Evolutionary conservation across 2,329 filamentous ascomycete genomes (phyloP).

Genomic region (Juglanconis oblonga): DNA sequence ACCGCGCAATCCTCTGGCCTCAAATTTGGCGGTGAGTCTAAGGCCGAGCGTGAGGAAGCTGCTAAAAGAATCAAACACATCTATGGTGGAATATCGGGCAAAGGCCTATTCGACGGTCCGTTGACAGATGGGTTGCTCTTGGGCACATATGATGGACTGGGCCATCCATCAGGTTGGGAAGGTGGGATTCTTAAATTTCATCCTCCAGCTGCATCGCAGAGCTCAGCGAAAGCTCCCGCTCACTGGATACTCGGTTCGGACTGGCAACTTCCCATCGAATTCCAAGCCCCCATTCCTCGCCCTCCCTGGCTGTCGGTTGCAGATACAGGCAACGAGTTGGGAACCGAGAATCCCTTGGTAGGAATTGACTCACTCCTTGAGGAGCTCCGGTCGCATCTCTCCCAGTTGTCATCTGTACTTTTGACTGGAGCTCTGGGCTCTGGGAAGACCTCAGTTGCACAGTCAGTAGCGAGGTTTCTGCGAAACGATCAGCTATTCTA

Average conservation of each 20-base stretch:
- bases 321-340: constrained; percentile 30
- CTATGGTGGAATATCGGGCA: constrained; percentile 57
- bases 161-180: constrained; percentile 64
- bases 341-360: constrained; percentile 57
- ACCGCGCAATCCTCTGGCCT: constrained; percentile 63
- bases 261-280: constrained; percentile 67
- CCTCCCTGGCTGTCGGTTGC: constrained; percentile 54
- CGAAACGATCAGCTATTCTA: constrained; percentile 74
- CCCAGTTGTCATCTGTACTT: constrained; percentile 83
- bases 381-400: constrained; percentile 71
- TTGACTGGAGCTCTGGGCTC: constrained; percentile 86
- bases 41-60: constrained; percentile 76
- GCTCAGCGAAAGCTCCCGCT: constrained; percentile 44
- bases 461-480: constrained; percentile 71
- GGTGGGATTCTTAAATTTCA: constrained; percentile 83
- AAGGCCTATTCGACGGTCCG: constrained; percentile 74
- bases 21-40: constrained; percentile 84
- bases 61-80: constrained; percentile 68
- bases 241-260: constrained; percentile 80
- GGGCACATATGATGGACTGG: constrained; percentile 52
- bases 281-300: constrained; percentile 70
- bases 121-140: constrained; percentile 86
- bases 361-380: constrained; percentile 77
- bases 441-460: constrained; percentile 81
- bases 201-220: constrained; percentile 43